Conservation (phyloP, 2,329 filamentous ascomycete species). For the Pestalotiopsis sp. region DNA sequence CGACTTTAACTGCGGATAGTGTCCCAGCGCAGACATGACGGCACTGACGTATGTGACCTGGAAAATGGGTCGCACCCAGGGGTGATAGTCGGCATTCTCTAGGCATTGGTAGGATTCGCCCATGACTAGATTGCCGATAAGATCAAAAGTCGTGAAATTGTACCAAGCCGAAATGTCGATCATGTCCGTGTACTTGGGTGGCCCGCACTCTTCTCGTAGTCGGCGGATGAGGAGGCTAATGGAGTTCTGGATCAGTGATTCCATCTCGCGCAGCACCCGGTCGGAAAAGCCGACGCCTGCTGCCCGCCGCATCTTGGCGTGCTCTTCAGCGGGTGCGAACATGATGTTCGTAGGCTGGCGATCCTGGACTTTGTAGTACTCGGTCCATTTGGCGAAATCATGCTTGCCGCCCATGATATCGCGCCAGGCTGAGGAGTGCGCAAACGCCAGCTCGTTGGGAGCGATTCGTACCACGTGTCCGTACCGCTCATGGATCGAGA, state of each 20-base stretch:
- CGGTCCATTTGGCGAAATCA: slow-evolving; percentile 6
- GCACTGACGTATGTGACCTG: background rate
- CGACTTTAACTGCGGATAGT: background rate
- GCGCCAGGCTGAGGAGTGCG: slow-evolving; percentile 26
- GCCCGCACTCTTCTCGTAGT: background rate
- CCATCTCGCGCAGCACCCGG: slow-evolving; percentile 2
- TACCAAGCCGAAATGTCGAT: background rate
- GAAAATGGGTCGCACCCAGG: slow-evolving; percentile 1
- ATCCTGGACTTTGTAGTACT: slow-evolving; percentile 6
- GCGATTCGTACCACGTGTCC: slow-evolving; percentile 30
- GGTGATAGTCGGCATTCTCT: background rate
- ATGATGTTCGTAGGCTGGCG: slow-evolving; percentile 6
- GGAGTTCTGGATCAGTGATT: background rate
- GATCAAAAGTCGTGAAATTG: slow-evolving; percentile 8
- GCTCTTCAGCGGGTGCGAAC: slow-evolving; percentile 7
- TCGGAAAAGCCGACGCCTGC: slow-evolving; percentile 1
- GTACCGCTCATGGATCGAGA: slow-evolving; percentile 28
- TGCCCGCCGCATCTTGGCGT: slow-evolving; percentile 1
- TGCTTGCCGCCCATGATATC: slow-evolving; percentile 22
- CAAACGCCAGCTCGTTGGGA: slow-evolving; percentile 33
- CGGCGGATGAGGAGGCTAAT: slow-evolving; percentile 5
- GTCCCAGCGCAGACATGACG: background rate
- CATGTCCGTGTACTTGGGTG: background rate
- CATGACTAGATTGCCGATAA: slow-evolving; percentile 5
- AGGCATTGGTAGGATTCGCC: slow-evolving; percentile 5